Percentiles rank a stretch among this genome's conserved stretches.
These are phyloP conservation scores for Themeda triandra DNA, from an alignment of 176 grass and related monocot genomes.

Conservation along the genomic window DNA sequence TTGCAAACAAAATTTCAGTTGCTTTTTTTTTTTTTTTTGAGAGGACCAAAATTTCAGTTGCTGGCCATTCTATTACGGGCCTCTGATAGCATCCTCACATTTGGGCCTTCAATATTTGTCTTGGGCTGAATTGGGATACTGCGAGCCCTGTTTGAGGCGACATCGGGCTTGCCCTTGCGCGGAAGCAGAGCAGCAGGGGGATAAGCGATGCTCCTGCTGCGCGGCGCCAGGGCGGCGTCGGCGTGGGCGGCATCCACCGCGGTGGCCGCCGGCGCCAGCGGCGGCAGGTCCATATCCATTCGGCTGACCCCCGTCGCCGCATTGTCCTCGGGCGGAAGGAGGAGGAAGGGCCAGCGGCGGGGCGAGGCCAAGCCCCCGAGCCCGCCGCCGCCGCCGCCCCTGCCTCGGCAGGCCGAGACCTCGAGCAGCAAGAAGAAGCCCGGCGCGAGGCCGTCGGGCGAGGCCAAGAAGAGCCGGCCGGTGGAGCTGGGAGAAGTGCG, in stretches of 20 bases:
- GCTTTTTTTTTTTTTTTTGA: too few species aligned
- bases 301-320: not conserved
- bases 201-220: slow-evolving; percentile 27
- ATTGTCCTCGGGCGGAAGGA: slow-evolving; percentile 34
- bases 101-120: not conserved
- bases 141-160: not conserved
- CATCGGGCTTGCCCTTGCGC: not conserved
- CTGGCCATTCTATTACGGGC: not conserved
- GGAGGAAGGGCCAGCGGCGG: slow-evolving; percentile 38
- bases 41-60: not conserved
- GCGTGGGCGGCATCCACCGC: not conserved
- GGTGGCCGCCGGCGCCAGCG: not conserved
- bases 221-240: slow-evolving; percentile 17
- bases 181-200: not conserved
- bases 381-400: not conserved
- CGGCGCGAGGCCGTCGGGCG: not conserved
- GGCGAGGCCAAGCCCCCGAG: slow-evolving; percentile 16
- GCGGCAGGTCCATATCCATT: not conserved
- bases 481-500: not conserved
- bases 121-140: not conserved
- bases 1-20: not conserved
- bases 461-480: not conserved
- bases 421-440: slow-evolving; percentile 28
- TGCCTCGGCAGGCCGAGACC: not conserved
- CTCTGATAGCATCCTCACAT: not conserved